These are phyloP conservation scores for Eucalyptus polyanthemos DNA, from an alignment of 345 rosid species.

Conservation along the genomic window DNA sequence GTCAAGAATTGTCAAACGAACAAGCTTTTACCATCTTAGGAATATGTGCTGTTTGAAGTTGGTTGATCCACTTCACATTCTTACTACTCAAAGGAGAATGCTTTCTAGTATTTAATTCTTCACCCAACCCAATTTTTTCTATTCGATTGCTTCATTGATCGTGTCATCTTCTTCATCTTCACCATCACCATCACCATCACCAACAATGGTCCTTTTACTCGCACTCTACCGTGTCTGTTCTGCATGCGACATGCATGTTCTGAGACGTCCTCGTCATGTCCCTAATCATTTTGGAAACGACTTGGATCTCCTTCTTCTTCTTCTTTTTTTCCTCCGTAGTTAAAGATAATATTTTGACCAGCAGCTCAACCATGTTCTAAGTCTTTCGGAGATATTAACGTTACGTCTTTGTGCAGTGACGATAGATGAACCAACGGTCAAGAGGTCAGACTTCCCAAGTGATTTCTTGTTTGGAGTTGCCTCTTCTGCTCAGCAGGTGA, in stretches of 20 bases:
- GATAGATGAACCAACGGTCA: neutral
- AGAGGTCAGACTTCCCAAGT: slow-evolving; percentile 16
- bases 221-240: no score
- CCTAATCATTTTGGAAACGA: neutral
- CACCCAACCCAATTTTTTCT: no score
- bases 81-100: no score
- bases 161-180: no score
- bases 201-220: no score
- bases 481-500: slow-evolving; percentile 31
- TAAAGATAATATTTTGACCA: neutral
- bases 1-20: no score
- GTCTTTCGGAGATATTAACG: neutral
- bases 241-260: neutral
- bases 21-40: no score
- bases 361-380: neutral
- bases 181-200: no score
- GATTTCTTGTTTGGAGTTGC: slow-evolving; percentile 26
- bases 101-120: no score
- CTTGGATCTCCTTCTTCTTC: neutral
- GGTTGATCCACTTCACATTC: no score
- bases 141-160: no score
- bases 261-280: neutral
- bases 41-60: no score
- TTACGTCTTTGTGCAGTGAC: neutral
- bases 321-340: neutral